Base-by-base conservation (phyloP, 352 stramenopile species). In the Phytopythium cucurbitacearum region DNA sequence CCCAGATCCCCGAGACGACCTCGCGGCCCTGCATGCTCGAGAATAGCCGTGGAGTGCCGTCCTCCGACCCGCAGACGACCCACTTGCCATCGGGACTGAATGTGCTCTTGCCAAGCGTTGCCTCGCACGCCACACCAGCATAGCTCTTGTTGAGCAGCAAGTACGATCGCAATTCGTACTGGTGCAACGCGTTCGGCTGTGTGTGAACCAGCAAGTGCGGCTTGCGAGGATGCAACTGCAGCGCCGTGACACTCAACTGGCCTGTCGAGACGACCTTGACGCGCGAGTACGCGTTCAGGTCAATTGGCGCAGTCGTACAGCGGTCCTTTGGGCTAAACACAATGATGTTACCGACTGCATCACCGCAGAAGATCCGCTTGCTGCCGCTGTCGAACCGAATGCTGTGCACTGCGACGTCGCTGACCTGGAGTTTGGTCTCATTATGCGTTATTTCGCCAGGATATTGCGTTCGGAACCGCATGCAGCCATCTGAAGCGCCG, bases 131-230 rank as follows among this genome's bases (percentile, higher is more conserved):
- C 3, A 90, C 53, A 8, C 80, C 76, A 2, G 61, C 44, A 54
- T 89, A 89, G 51, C 62, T 81, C 46, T 86, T 90, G 66, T 89
- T 84, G 7, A 91, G 62, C 33, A 89, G 53, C 45, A 91, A 45
- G 51, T 84, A 93, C 6, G 80, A 89, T 3, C 80, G 78, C 41
- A 89, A 48, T 36, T 93, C 80, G 53, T 85, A 90, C 52, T 91
- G 78, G 8, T 89, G 67, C 35, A 93, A 58, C 7, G 59, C 55
- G 37, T 80, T 84, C 3, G 73, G 75, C 37, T 87, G 80, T 2
- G 78, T 76, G 34, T 87, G 68, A 8, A 84, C 80, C 28, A 92
- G 62, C 49, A 91, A 54, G 36, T 89, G 80, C 16, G 70, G 60
- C 48, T 87, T 87, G 12, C 78, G 66, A 42, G 80, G 80, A 50